These are phyloP conservation scores for Podospora fimiseda DNA, from an alignment of 495 filamentous ascomycete genomes.

Conservation along the genomic window DNA sequence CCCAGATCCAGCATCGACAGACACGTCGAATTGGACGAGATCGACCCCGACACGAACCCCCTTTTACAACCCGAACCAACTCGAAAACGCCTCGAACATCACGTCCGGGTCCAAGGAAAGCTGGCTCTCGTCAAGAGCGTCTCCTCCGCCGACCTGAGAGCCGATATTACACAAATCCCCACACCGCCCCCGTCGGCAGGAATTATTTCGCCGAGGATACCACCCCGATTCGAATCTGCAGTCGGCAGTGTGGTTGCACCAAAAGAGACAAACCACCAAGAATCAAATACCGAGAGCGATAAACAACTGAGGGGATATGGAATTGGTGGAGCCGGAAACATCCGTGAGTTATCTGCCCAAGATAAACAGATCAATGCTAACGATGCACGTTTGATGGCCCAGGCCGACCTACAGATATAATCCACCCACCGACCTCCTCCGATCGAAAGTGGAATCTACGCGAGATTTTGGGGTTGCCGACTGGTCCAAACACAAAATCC, in stretches of 20 bases:
- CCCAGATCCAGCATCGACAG: not conserved
- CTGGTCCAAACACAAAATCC: not conserved
- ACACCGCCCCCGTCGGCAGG: too few species aligned
- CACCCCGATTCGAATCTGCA: not conserved
- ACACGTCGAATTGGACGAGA: not conserved
- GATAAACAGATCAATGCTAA: not conserved
- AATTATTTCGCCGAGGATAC: not conserved
- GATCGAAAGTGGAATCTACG: not conserved
- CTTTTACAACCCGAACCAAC: not conserved
- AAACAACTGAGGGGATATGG: not conserved
- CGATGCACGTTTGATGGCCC: not conserved
- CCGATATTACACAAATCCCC: not conserved
- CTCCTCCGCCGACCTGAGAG: not conserved
- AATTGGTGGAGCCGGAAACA: not conserved
- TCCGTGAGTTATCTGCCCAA: not conserved
- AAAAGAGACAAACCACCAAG: not conserved
- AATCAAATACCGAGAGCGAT: not conserved
- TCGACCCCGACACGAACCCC: not conserved
- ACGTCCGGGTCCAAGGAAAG: not conserved
- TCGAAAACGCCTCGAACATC: not conserved
- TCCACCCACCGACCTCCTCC: not conserved
- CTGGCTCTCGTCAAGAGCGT: not conserved
- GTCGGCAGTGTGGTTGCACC: not conserved
- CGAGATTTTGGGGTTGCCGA: not conserved
- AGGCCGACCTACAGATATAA: not conserved